These are phyloP conservation scores for Boehmeria nivea DNA, from an alignment of 306 rosid genomes.

Conservation along the genomic window DNA sequence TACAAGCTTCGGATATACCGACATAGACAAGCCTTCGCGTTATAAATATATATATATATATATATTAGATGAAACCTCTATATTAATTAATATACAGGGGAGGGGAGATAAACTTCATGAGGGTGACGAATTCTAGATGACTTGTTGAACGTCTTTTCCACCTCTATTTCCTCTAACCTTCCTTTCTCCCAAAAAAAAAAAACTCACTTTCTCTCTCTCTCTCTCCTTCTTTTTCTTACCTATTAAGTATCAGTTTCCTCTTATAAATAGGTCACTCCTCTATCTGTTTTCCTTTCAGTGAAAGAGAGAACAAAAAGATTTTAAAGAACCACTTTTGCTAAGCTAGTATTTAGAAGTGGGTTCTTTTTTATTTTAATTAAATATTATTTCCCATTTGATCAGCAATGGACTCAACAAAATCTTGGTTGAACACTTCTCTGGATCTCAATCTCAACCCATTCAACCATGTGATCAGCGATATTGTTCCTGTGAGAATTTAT, in stretches of 20 bases:
- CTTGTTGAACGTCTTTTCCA: not conserved
- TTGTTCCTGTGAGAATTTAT: conserved; percentile 24
- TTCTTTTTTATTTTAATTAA: too few species aligned
- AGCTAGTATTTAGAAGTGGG: too few species aligned
- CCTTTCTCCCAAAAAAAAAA: not conserved
- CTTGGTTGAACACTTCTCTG: conserved; percentile 43
- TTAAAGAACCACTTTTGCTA: too few species aligned
- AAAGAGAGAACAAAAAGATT: not conserved
- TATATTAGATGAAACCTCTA: too few species aligned
- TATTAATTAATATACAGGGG: not conserved
- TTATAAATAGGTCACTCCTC: conserved; percentile 14
- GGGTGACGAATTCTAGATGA: conserved; percentile 20
- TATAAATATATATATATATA: too few species aligned
- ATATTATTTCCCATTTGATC: too few species aligned
- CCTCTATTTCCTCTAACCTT: conserved; percentile 27
- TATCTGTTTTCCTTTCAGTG: conserved; percentile 4
- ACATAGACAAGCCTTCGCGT: too few species aligned
- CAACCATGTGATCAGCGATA: not conserved
- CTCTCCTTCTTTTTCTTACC: not conserved
- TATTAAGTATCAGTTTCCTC: not conserved
- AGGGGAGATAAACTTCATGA: not conserved
- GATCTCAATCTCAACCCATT: conserved; percentile 48
- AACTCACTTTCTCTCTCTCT: not conserved
- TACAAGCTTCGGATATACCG: too few species aligned
- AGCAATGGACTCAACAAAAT: conserved; percentile 15